These are phyloP conservation scores for Allomyces macrogynus DNA, from an alignment of 192 early-diverging fungal species.

Conservation along the genomic window DNA sequence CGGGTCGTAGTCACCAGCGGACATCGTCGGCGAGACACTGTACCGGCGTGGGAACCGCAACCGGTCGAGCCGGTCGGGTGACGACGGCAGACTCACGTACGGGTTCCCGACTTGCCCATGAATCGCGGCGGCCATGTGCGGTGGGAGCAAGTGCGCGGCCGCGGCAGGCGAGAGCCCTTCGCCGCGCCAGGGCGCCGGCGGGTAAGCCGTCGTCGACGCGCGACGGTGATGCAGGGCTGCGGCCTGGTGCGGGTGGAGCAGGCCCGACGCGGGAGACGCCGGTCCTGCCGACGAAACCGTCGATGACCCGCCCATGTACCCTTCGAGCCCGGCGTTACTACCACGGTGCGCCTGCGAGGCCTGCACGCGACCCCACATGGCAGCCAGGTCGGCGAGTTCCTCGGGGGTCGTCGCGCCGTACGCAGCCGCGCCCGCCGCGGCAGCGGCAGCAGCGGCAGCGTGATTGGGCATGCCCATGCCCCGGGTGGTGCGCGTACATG, in stretches of 20 bases:
- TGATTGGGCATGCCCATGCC: no score
- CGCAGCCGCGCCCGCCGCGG: no score
- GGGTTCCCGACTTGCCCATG: not conserved
- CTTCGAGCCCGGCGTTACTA: not conserved
- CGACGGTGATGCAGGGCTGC: not conserved
- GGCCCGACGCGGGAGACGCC: not conserved
- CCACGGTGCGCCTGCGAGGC: not conserved
- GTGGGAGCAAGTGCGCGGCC: no score
- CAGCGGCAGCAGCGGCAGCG: no score
- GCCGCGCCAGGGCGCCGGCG: not conserved
- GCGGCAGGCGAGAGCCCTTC: no score
- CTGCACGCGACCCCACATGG: not conserved
- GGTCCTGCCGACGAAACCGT: not conserved
- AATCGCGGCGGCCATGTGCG: no score
- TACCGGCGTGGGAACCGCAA: not conserved
- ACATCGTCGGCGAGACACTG: not conserved
- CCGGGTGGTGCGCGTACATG: no score
- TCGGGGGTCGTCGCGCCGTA: no score
- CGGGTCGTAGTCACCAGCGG: not conserved
- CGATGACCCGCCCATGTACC: not conserved
- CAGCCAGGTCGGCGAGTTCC: not conserved
- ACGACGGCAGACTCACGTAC: not conserved
- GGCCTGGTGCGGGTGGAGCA: not conserved
- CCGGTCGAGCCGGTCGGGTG: not conserved
- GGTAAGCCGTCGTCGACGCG: not conserved